Base-by-base conservation (phyloP, 768 basidiomycete genomes). In the Paxillus ammoniavirescens region DNA sequence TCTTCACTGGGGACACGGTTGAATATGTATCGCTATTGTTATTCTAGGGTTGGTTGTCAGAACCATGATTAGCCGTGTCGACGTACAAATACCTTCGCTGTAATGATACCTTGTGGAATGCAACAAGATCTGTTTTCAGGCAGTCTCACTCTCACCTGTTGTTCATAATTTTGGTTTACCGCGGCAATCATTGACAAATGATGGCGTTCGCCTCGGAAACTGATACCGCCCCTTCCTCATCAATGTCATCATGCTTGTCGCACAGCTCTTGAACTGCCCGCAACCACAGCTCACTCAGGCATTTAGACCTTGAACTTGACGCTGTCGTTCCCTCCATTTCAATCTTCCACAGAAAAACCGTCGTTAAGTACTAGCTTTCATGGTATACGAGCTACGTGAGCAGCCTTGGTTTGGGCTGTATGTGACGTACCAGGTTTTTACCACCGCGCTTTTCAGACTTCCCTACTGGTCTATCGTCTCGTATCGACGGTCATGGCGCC, bases 381-480 rank as follows among this genome's bases (percentile, higher is more conserved):
- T 50, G 49, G 40, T 50, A 21, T 50, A 52, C 42, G 50, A 52
- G 35, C 18, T 43, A 15, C 50, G 50, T 28, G 42, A 52, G 21
- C 50, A 52, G 33, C 50, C 50, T 17, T 56, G 53, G 54, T 54
- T 64, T 44, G 53, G 58, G 14, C 53, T 65, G 14, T 61, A 63
- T 44, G 33, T 63, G 43, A 49, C 61, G 5, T 65, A 64, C 55
- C 62, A 63, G 17, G 42, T 53, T 38, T 21, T 63, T 4, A 57
- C 58, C 15, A 67, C 66, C 3, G 49, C 50, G 0, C 21, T 68
- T 14, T 48, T 65, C 8, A 56, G 66, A 36, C 41, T 65, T 14
- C 66, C 66, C 3, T 65, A 56, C 43, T 67, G 64, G 66, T 61
- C 42, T 45, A 37, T 65, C 12, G 57, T 57, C 31, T 56, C 55